phyloP scores from a whole-genome alignment of 768 basidiomycete species.

The Leccinum uliginosum region DNA sequence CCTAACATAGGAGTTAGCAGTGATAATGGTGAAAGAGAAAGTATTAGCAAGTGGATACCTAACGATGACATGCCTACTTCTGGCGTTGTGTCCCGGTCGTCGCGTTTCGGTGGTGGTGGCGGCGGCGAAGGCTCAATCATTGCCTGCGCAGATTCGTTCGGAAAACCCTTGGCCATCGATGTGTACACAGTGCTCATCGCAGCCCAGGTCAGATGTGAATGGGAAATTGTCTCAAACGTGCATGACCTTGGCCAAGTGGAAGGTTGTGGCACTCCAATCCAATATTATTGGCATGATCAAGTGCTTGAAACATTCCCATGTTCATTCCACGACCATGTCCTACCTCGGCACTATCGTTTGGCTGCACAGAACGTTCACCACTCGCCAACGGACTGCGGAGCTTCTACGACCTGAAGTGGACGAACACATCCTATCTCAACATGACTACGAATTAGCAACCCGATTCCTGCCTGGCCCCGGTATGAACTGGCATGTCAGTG shows the following conservation, averaged over 20 bases:
- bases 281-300: neutral
- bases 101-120: slow-evolving; percentile 22
- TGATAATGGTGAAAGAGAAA: slow-evolving; percentile 1
- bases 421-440: slow-evolving; percentile 25
- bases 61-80: slow-evolving; percentile 14
- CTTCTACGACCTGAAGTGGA: slow-evolving; percentile 31
- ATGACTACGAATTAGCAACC: slow-evolving; percentile 54
- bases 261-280: neutral
- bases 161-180: neutral
- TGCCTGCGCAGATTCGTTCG: neutral
- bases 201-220: neutral
- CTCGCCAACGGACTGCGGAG: slow-evolving; percentile 31
- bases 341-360: slow-evolving; percentile 30
- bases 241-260: neutral
- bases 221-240: neutral
- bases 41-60: slow-evolving; percentile 17
- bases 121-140: slow-evolving; percentile 2
- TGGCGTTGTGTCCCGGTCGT: neutral
- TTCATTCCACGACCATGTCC: slow-evolving; percentile 18
- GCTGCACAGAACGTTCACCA: slow-evolving; percentile 43
- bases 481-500: slow-evolving; percentile 42
- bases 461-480: slow-evolving; percentile 49
- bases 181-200: slow-evolving; percentile 8
- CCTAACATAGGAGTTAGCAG: slow-evolving; percentile 20
- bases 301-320: neutral